A percentile compares a stretch with the other conserved stretches of the same genome.
These are phyloP conservation scores for Colletotrichum sp. DNA, from an alignment of 2,329 filamentous ascomycete species.

Conservation along the genomic window DNA sequence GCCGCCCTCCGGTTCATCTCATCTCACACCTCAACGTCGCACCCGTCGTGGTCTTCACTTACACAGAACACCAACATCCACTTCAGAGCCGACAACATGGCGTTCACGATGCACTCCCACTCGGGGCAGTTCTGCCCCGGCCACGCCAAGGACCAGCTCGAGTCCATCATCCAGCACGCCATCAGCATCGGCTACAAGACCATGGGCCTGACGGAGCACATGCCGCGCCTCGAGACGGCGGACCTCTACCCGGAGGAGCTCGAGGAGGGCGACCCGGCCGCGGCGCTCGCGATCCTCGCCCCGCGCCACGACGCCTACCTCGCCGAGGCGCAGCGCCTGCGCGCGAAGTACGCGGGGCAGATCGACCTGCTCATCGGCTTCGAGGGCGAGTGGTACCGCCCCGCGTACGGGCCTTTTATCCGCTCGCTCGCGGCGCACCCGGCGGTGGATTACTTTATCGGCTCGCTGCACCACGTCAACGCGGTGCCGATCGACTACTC, in stretches of 20 bases:
- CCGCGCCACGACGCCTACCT: constrained; percentile 75
- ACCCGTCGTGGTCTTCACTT: background rate
- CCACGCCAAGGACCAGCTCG: constrained; percentile 85
- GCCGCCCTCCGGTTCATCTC: constrained; percentile 15
- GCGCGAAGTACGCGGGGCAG: constrained; percentile 68
- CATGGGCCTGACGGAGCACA: constrained; percentile 93
- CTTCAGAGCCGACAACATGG: constrained; percentile 63
- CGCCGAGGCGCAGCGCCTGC: constrained; percentile 75
- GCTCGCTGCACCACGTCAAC: constrained; percentile 89
- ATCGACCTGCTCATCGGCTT: constrained; percentile 89
- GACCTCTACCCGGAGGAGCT: constrained; percentile 94
- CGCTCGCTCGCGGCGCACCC: constrained; percentile 62
- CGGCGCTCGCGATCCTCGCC: constrained; percentile 52
- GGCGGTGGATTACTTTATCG: constrained; percentile 86
- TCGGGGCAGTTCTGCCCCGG: constrained; percentile 95
- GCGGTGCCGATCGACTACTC: constrained; percentile 91
- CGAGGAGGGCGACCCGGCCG: constrained; percentile 53
- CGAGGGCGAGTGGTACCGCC: constrained; percentile 90
- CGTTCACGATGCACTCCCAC: constrained; percentile 97
- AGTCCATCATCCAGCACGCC: constrained; percentile 81
- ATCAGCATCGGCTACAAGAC: constrained; percentile 80
- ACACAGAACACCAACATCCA: background rate
- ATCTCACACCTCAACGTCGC: background rate
- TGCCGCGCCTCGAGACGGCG: constrained; percentile 74
- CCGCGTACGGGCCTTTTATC: constrained; percentile 64